Evolutionary conservation across 1,284 basidiomycete genomes (phyloP), one percentile per base, ranked within the genome.

Genomic region (Trichosporon faecale): DNA sequence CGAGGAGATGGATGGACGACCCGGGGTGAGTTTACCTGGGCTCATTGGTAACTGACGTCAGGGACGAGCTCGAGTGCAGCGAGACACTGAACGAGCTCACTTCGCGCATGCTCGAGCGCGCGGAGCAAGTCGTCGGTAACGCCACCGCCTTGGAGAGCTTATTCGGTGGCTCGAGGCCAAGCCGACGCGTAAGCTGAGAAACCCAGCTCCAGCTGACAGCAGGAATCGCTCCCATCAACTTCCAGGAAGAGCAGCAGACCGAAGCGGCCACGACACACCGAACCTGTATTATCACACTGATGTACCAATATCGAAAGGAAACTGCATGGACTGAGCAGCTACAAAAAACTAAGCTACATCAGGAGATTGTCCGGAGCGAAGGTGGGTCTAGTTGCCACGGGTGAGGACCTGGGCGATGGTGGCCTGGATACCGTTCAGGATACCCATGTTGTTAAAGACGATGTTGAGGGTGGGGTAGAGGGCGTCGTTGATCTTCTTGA

Each of bases 1-100:
- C 73, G 44, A 49, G 49, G 8, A 72, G 74, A 70, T 73, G 65
- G 65, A 18, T 66, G 16, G 46, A 66, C 18, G 23, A 12, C 0
- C 63, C 21, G n/a, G 7, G 11, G 63, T 64, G 63, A 44, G 63
- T 11, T 16, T 3, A 18, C 6, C 2, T 23, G 8, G 5, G 16
- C 2, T 21, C 3, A 12, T 12, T 25, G 35, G 11, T 25, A 3
- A 40, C 35, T 35, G 35, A 44, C 14, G 2, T 9, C 18, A 23
- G 35, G 5, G 35, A 31, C 2, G 63, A 64, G 18, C 23, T 37
- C 8, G 63, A 40, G 35, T 40, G 63, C 21, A 18, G 12, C 21
- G 63, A 27, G 63, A 25, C 23, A 3, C 35, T 44, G 63, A 44
- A 64, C 25, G 25, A 25, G 3, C 63, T 40, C 3, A 35, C 63